These are phyloP conservation scores for Syncephalastrum monosporum DNA, from an alignment of 371 early-diverging fungal species.

Conservation along the genomic window DNA sequence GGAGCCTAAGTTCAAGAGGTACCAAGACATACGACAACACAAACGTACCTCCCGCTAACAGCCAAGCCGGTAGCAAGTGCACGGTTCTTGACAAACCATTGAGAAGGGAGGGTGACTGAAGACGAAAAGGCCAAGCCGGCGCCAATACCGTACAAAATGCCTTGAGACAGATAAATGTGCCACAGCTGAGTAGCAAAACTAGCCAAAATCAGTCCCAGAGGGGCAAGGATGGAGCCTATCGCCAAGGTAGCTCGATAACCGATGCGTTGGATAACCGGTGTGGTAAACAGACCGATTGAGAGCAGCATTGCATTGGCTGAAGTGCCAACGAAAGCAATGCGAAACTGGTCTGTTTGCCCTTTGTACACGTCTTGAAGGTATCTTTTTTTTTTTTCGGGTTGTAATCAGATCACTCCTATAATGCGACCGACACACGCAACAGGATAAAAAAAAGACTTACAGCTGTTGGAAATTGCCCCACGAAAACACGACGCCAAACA, in stretches of 20 bases:
- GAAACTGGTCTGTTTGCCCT: slow-evolving; percentile 27
- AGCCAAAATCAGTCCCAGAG: slow-evolving; percentile 52
- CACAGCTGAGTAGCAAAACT: slow-evolving; percentile 57
- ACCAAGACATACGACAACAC: slow-evolving; percentile 27
- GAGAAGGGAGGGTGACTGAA: slow-evolving; percentile 61
- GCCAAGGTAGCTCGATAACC: slow-evolving; percentile 60
- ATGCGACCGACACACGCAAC: background rate
- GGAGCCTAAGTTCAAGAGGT: slow-evolving; percentile 44
- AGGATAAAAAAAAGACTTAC: slow-evolving; percentile 19
- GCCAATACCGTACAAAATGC: slow-evolving; percentile 57
- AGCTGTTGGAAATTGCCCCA: slow-evolving; percentile 59
- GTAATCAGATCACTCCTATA: background rate
- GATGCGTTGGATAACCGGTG: slow-evolving; percentile 57
- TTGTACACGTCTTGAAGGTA: slow-evolving; percentile 35
- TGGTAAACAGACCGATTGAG: slow-evolving; percentile 56
- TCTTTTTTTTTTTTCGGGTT: slow-evolving; percentile 5
- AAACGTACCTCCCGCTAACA: slow-evolving; percentile 54
- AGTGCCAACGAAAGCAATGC: slow-evolving; percentile 58
- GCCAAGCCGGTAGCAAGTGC: slow-evolving; percentile 80
- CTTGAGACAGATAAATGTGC: slow-evolving; percentile 68
- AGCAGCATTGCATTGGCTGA: slow-evolving; percentile 45
- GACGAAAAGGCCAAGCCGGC: slow-evolving; percentile 59
- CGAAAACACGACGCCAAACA: slow-evolving; percentile 53
- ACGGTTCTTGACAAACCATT: slow-evolving; percentile 72
- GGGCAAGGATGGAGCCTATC: slow-evolving; percentile 53